phyloP scores from a whole-genome alignment of 371 early-diverging fungal species.

The Rhizomucor pusillus region DNA sequence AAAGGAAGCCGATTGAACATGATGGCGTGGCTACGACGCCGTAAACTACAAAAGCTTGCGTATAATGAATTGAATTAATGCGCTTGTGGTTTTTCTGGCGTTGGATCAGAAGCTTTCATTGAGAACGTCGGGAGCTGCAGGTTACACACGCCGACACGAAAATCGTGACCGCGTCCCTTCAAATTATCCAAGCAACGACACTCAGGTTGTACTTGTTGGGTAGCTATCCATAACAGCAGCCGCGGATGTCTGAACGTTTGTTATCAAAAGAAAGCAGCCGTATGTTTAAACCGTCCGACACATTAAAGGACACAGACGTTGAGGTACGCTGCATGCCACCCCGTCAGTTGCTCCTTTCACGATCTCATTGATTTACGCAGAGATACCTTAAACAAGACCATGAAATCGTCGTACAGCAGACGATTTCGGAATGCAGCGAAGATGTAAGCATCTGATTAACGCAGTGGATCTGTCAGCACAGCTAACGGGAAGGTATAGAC shows the following conservation, averaged over 20 bases:
- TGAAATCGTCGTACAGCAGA: slow-evolving; percentile 68
- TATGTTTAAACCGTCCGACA: slow-evolving; percentile 66
- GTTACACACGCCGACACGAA: too few relatives aligned
- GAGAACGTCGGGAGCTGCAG: too few relatives aligned
- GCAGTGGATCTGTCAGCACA: neutral
- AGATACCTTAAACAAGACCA: slow-evolving; percentile 70
- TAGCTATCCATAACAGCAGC: slow-evolving; percentile 48
- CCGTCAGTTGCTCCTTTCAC: neutral
- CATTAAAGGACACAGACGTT: slow-evolving; percentile 73
- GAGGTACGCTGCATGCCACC: slow-evolving; percentile 37
- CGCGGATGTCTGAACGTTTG: slow-evolving; percentile 54
- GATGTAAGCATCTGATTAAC: slow-evolving; percentile 26
- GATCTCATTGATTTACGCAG: slow-evolving; percentile 19
- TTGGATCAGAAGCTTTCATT: too few relatives aligned
- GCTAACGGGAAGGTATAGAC: slow-evolving; percentile 3
- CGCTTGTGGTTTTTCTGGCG: too few relatives aligned
- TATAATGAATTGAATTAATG: too few relatives aligned
- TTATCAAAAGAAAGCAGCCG: slow-evolving; percentile 58
- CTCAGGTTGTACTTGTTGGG: too few relatives aligned
- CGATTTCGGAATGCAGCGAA: slow-evolving; percentile 68
- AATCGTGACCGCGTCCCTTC: too few relatives aligned
- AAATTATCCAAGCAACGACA: too few relatives aligned
- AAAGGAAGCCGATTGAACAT: too few relatives aligned
- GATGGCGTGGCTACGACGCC: too few relatives aligned
- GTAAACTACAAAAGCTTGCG: too few relatives aligned